Evolutionary conservation across 2,329 filamentous ascomycete genomes (phyloP).

Genomic region (Cadophora luteo-olivacea): DNA sequence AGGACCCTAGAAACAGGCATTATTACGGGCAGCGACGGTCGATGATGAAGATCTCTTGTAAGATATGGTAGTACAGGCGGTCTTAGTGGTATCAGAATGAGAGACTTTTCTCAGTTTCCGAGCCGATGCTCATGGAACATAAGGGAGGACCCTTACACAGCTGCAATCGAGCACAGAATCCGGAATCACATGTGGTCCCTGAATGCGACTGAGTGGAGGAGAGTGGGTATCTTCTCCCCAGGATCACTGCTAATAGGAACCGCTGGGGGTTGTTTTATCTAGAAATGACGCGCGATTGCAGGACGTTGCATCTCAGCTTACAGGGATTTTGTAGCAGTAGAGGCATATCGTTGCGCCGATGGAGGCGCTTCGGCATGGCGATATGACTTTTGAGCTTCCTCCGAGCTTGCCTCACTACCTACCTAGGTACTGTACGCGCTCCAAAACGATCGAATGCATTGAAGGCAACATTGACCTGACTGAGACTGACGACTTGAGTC

Average conservation of each 20-base stretch:
- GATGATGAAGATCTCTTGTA: slow-evolving; percentile 10
- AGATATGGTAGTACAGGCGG: not conserved
- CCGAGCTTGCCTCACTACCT: not conserved
- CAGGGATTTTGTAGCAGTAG: not conserved
- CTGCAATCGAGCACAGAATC: slow-evolving; percentile 4
- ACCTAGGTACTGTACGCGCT: not conserved
- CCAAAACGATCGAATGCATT: not conserved
- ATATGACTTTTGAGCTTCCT: not conserved
- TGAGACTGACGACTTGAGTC: not conserved
- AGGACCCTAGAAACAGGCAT: not conserved
- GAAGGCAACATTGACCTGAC: not conserved
- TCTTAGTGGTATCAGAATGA: slow-evolving; percentile 14
- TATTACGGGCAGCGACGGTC: not conserved
- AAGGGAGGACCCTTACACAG: not conserved
- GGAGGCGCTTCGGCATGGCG: not conserved
- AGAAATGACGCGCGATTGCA: slow-evolving; percentile 12
- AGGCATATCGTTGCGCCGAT: not conserved
- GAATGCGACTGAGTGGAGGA: not conserved
- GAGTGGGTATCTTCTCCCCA: not conserved
- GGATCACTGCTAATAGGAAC: slow-evolving; percentile 6
- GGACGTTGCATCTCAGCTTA: not conserved
- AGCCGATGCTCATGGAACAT: not conserved
- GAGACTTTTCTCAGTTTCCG: slow-evolving; percentile 1
- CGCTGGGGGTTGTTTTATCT: slow-evolving; percentile 2
- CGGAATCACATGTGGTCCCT: slow-evolving; percentile 5